A percentile compares a stretch with the other conserved stretches of the same genome.
These are phyloP conservation scores for Eutypella sp. DNA, from an alignment of 2,329 filamentous ascomycete species.

Conservation along the genomic window DNA sequence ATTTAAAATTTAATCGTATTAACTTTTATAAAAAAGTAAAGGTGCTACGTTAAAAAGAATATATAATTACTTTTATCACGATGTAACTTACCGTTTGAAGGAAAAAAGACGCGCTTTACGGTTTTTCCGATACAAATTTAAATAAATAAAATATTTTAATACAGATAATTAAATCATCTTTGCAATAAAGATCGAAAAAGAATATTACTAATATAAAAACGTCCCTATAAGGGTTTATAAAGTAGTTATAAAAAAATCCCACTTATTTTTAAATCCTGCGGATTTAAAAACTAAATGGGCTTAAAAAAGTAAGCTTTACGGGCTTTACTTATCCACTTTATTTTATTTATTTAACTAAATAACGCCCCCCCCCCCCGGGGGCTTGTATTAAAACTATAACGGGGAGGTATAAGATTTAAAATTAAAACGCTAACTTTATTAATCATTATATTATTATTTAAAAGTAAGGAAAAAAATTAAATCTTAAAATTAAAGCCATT, in stretches of 20 bases:
- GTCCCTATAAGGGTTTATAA: no score
- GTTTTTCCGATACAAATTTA: neutral
- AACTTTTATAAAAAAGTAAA: neutral
- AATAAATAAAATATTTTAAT: neutral
- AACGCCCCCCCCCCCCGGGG: no score
- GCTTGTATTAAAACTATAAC: neutral
- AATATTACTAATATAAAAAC: no score
- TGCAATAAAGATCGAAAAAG: no score
- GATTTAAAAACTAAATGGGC: no score
- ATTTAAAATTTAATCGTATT: conserved; percentile 1
- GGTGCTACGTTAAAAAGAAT: neutral
- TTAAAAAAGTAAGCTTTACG: no score
- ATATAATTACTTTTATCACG: neutral
- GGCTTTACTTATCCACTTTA: no score
- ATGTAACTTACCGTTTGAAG: no score
- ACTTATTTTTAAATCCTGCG: no score
- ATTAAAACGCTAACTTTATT: neutral
- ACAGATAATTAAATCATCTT: no score
- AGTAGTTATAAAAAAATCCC: no score
- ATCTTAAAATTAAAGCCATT: neutral
- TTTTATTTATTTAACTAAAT: no score
- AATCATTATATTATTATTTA: neutral
- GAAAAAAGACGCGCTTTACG: neutral
- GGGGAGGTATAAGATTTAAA: neutral
- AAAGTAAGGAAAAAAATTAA: neutral